These are phyloP conservation scores for Pleurotus eryngii DNA, from an alignment of 768 basidiomycete genomes.

Conservation along the genomic window DNA sequence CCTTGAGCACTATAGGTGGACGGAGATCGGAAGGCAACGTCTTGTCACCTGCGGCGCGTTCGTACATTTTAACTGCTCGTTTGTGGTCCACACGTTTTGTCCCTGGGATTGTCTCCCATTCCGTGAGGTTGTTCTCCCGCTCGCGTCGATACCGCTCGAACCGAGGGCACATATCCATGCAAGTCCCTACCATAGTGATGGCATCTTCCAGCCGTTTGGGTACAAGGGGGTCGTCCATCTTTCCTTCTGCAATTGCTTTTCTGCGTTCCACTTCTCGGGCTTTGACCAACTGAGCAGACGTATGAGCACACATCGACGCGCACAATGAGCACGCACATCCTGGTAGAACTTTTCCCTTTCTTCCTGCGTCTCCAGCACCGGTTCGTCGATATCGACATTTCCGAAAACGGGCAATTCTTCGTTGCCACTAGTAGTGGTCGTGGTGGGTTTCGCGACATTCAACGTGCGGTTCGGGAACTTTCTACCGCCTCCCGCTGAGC, in stretches of 20 bases:
- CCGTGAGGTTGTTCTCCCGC: constrained; percentile 81
- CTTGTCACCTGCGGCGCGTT: constrained; percentile 92
- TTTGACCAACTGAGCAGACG: constrained; percentile 56
- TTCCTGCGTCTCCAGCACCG: constrained; percentile 53
- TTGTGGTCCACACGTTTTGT: constrained; percentile 84
- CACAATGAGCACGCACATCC: constrained; percentile 49
- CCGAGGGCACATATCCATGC: constrained; percentile 90
- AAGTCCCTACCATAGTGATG: constrained; percentile 91
- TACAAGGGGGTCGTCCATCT: constrained; percentile 83
- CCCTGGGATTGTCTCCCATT: constrained; percentile 62
- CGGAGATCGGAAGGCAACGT: constrained; percentile 88
- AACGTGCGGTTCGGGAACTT: constrained; percentile 41
- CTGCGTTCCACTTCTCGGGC: constrained; percentile 70
- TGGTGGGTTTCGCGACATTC: constrained; percentile 22
- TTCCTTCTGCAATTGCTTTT: constrained; percentile 73
- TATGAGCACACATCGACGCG: constrained; percentile 17
- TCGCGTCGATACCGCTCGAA: constrained; percentile 92
- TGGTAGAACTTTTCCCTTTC: constrained; percentile 70
- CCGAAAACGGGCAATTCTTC: constrained; percentile 16
- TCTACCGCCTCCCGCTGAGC: constrained; percentile 29
- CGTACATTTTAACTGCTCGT: constrained; percentile 92
- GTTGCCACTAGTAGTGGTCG: constrained; percentile 25
- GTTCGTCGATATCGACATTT: constrained; percentile 38
- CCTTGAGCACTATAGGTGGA: constrained; percentile 80
- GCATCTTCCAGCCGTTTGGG: constrained; percentile 84